phyloP scores from a whole-genome alignment of 805 yeast species.

The Groenewaldozyma salmanticensis region DNA sequence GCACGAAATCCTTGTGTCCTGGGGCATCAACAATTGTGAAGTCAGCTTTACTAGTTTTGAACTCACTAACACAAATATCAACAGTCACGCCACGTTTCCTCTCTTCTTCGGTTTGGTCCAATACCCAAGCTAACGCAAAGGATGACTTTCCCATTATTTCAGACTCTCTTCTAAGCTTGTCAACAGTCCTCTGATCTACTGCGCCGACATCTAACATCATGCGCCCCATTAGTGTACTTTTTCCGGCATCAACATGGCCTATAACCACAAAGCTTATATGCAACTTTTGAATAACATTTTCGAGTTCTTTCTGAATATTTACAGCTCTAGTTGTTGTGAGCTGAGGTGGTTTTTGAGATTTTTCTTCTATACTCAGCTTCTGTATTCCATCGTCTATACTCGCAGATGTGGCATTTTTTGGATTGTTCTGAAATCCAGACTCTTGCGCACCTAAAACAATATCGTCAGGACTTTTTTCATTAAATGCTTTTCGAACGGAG shows the following conservation, averaged over 20 bases:
- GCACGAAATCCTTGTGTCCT: constrained; percentile 74
- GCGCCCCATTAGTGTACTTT: constrained; percentile 71
- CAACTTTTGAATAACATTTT: constrained; percentile 32
- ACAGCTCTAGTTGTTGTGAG: not conserved
- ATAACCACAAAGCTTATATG: constrained; percentile 65
- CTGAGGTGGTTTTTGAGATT: not conserved
- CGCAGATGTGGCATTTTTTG: not conserved
- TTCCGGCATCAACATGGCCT: constrained; percentile 84
- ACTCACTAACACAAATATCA: constrained; percentile 60
- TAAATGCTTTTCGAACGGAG: constrained; percentile 45
- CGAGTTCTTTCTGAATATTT: constrained; percentile 6
- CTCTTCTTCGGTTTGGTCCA: constrained; percentile 76
- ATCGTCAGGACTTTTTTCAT: constrained; percentile 79
- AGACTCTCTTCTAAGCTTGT: constrained; percentile 55
- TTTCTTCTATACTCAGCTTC: not conserved
- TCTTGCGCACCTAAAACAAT: constrained; percentile 48
- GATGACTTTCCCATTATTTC: constrained; percentile 64
- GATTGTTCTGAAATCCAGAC: constrained; percentile 9
- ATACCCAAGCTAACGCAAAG: constrained; percentile 76
- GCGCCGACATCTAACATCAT: constrained; percentile 57
- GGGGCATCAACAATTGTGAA: constrained; percentile 79
- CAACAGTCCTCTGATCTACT: constrained; percentile 53
- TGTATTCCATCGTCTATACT: not conserved
- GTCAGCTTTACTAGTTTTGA: constrained; percentile 44
- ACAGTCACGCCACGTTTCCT: constrained; percentile 68